Conservation (phyloP, 2,329 filamentous ascomycete species). For the Alternaria panax region DNA sequence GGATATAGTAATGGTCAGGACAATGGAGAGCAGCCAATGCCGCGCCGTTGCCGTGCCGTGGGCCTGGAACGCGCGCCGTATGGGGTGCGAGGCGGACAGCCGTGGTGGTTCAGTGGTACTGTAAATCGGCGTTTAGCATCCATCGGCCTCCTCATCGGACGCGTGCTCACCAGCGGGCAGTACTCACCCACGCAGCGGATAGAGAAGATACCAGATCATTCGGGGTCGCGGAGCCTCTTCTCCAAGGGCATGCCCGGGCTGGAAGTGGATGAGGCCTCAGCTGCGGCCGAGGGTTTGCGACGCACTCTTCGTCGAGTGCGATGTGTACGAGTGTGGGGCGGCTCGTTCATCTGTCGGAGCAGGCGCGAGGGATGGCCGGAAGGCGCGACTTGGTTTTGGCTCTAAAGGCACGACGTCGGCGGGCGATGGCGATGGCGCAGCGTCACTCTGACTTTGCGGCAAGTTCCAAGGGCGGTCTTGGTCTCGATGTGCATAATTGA, state of each 20-base stretch:
- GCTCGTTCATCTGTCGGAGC: conserved; percentile 37
- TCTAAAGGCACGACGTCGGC: conserved; percentile 4
- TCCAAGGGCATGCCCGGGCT: conserved; percentile 33
- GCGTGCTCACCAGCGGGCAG: not conserved
- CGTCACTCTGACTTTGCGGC: conserved; percentile 22
- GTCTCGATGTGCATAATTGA: conserved; percentile 33
- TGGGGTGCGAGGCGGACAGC: conserved; percentile 68
- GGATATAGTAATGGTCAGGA: conserved; percentile 75
- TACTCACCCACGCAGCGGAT: conserved; percentile 76
- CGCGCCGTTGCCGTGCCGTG: conserved; percentile 75
- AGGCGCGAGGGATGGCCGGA: conserved; percentile 5
- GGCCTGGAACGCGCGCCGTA: conserved; percentile 69
- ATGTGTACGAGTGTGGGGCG: conserved; percentile 29
- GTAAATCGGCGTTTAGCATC: conserved; percentile 22
- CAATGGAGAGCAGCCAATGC: conserved; percentile 76
- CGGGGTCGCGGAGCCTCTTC: conserved; percentile 32
- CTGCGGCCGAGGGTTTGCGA: conserved; percentile 36
- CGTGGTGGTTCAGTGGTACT: conserved; percentile 78
- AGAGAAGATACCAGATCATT: conserved; percentile 81
- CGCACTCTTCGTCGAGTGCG: conserved; percentile 33
- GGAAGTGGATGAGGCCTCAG: conserved; percentile 15
- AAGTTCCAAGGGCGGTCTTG: conserved; percentile 25
- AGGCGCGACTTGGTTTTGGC: conserved; percentile 2
- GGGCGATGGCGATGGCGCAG: conserved; percentile 23
- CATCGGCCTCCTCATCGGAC: not conserved